Percentiles rank a stretch among this genome's conserved stretches.
Evolutionary conservation across 2,329 filamentous ascomycete genomes (phyloP).

Genomic region (Blastomyces silverae): DNA sequence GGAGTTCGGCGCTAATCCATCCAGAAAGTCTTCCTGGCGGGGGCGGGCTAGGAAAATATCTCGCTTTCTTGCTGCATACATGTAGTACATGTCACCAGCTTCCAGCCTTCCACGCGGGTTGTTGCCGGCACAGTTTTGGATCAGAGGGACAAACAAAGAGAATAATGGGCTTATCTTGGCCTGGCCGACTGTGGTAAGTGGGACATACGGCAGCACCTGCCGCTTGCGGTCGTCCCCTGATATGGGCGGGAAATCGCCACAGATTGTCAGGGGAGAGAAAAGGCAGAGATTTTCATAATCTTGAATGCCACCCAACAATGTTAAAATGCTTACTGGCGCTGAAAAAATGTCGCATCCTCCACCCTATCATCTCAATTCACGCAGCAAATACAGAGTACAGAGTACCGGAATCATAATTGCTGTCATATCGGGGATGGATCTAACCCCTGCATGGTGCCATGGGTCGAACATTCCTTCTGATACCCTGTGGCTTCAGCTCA

Average conservation of each 20-base stretch:
- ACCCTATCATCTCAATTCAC: neutral
- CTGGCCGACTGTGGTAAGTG: neutral
- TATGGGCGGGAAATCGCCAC: neutral
- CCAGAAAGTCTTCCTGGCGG: neutral
- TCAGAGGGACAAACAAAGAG: neutral
- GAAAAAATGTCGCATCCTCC: neutral
- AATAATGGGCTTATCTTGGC: neutral
- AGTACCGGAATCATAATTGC: neutral
- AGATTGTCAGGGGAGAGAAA: neutral
- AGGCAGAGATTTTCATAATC: neutral
- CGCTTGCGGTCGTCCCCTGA: neutral
- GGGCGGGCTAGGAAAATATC: neutral
- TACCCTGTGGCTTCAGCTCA: neutral
- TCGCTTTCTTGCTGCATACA: neutral
- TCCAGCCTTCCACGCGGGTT: neutral
- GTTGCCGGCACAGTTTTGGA: neutral
- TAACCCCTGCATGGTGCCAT: slow-evolving; percentile 1
- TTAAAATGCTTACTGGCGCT: neutral
- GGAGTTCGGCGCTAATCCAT: too few species aligned
- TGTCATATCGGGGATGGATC: neutral
- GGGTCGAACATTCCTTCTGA: neutral
- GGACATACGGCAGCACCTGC: neutral
- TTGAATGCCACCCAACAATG: neutral
- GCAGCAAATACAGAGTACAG: neutral
- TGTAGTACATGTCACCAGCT: too few species aligned